Percentiles rank a stretch among this genome's conserved stretches.
Conservation (phyloP, 495 filamentous ascomycete species). For the Podospora bellae-mahoneyi region DNA sequence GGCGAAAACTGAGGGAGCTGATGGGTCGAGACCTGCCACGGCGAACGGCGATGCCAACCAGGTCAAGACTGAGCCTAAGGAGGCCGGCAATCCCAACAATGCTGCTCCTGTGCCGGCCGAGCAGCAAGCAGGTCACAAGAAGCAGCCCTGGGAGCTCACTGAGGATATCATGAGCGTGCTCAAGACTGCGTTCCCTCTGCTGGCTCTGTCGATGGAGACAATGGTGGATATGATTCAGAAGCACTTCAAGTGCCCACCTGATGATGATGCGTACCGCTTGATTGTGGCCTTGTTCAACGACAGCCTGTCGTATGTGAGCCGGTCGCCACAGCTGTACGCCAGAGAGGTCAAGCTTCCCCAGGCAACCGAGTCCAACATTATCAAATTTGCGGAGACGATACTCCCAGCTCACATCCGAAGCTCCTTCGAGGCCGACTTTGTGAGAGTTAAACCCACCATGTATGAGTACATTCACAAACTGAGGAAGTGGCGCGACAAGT, state of each 20-base stretch:
- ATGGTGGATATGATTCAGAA: slow-evolving; percentile 99
- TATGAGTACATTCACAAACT: slow-evolving; percentile 96
- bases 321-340: slow-evolving; percentile 78
- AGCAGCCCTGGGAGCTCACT: slow-evolving; percentile 87
- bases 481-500: slow-evolving; percentile 93
- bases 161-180: slow-evolving; percentile 92
- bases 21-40: slow-evolving; percentile 46
- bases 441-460: slow-evolving; percentile 89
- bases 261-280: slow-evolving; percentile 97
- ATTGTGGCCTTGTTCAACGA: slow-evolving; percentile 97
- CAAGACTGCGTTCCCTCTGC: slow-evolving; percentile 92
- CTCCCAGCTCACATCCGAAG: slow-evolving; percentile 87
- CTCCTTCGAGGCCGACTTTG: slow-evolving; percentile 95
- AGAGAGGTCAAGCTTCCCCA: slow-evolving; percentile 85
- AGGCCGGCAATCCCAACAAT: slow-evolving; percentile 41
- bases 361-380: slow-evolving; percentile 93
- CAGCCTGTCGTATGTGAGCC: slow-evolving; percentile 80
- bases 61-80: slow-evolving; percentile 42
- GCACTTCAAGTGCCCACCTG: slow-evolving; percentile 96
- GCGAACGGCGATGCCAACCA: slow-evolving; percentile 40
- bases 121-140: slow-evolving; percentile 53
- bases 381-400: slow-evolving; percentile 92
- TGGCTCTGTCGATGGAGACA: slow-evolving; percentile 96
- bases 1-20: slow-evolving; percentile 22
- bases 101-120: slow-evolving; percentile 26